Evolutionary conservation across 169 alveolate species (phyloP), one percentile per base, ranked within the genome.

Genomic region (Eimeria praecox): DNA sequence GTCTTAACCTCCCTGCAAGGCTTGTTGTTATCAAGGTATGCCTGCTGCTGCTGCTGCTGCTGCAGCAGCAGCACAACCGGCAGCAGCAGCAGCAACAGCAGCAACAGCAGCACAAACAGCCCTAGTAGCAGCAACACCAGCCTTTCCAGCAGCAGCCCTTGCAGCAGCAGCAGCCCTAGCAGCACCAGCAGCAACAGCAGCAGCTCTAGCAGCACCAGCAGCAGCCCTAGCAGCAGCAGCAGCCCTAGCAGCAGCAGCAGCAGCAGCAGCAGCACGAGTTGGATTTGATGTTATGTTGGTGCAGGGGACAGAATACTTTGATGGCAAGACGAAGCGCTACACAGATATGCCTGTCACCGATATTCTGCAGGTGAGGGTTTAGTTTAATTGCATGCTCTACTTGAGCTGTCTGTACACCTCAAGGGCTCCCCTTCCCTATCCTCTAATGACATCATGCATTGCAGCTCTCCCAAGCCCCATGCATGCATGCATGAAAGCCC

Each of bases 1-100:
- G 99, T 30, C 99, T 99, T 49, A 99, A 99, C 96, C 98, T 99
- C 96, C 99, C 99, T 14, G 99, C 99, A 0, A 99, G 99, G 94
- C 97, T 99, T 71, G 99, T 99, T 9, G 99, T 99, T 35, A 98
- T 99, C 88, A 99, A 99, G 96, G 97, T 16, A 38, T 71, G 42
- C 46, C 24, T 30, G 40, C 82, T 22, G 2, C n/a, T n/a, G n/a
- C n/a, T n/a, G n/a, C n/a, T n/a, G 78, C 2, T 14, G 78, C 78
- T 16, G 18, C 78, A 66, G 62, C 0, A 12, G 62, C 62, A 12
- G 62, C 62, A 12, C 9, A 12, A 12, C 62, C 62, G 9, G 62
- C 62, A 52, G 62, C 62, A 20, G 62, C 69, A 59, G 69, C 69
- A 22, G 82, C 82, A 71, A 46, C 82, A 71, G 82, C 49, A 71